Conservation (phyloP, 305 asterid species). For the Caryopteris hybrid region DNA sequence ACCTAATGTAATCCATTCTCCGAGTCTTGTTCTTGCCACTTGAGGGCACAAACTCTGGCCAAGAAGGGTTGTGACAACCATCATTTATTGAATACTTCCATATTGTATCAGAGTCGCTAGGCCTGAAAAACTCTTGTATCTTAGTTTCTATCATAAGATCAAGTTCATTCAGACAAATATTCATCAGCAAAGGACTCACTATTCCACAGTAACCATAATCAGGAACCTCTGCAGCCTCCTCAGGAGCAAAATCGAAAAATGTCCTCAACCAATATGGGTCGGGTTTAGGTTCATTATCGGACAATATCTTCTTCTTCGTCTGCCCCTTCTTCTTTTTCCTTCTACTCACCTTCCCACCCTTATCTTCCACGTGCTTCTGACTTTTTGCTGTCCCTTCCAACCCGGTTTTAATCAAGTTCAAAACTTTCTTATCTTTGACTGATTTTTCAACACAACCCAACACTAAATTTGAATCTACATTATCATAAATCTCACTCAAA, state of each 20-base stretch:
- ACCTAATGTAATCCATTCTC: slow-evolving; percentile 83
- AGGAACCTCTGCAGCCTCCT: slow-evolving; percentile 86
- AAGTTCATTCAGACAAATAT: slow-evolving; percentile 66
- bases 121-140: slow-evolving; percentile 64
- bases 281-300: slow-evolving; percentile 78
- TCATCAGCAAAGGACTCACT: slow-evolving; percentile 76
- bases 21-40: slow-evolving; percentile 82
- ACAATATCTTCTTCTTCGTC: slow-evolving; percentile 73
- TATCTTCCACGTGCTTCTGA: slow-evolving; percentile 16
- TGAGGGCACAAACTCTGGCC: slow-evolving; percentile 98
- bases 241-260: slow-evolving; percentile 79
- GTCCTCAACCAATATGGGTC: slow-evolving; percentile 92
- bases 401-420: slow-evolving; percentile 69
- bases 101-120: slow-evolving; percentile 65
- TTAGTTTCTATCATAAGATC: slow-evolving; percentile 69
- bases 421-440: slow-evolving; percentile 66
- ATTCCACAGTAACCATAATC: slow-evolving; percentile 76
- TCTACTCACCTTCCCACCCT: slow-evolving; percentile 29
- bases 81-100: slow-evolving; percentile 83
- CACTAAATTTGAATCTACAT: slow-evolving; percentile 40
- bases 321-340: slow-evolving; percentile 60
- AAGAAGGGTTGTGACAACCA: slow-evolving; percentile 92
- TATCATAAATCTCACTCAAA: slow-evolving; percentile 49
- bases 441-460: slow-evolving; percentile 47
- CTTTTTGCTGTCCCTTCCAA: slow-evolving; percentile 32